Conservation (phyloP, 306 rosid species). For the Fragaria ananassa region DNA sequence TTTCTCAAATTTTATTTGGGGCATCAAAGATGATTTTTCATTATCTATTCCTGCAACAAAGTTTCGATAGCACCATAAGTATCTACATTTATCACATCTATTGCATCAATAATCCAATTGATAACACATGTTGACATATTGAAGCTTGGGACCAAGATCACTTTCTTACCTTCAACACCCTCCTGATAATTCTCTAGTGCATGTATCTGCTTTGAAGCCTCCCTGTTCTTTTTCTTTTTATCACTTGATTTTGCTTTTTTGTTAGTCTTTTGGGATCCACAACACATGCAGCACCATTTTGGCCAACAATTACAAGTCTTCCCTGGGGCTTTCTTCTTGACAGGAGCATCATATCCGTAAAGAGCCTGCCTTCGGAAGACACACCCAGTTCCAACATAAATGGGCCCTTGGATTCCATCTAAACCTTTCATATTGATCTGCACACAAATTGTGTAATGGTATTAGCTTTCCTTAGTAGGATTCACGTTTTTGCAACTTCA, state of each 20-base stretch:
- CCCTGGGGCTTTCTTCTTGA: conserved; percentile 65
- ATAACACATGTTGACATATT: neutral
- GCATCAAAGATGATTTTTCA: conserved; percentile 60
- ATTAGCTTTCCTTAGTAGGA: conserved; percentile 21
- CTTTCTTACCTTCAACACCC: conserved; percentile 63
- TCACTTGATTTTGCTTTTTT: conserved; percentile 47
- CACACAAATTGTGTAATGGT: conserved; percentile 1
- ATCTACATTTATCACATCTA: neutral
- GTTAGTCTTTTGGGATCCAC: conserved; percentile 64
- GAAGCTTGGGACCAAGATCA: conserved; percentile 1
- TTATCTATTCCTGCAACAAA: conserved; percentile 60
- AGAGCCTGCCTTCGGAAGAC: conserved; percentile 95
- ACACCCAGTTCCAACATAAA: conserved; percentile 93
- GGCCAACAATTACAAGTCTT: conserved; percentile 89
- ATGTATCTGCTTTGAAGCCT: conserved; percentile 56
- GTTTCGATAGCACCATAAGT: conserved; percentile 21
- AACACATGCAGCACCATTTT: conserved; percentile 74
- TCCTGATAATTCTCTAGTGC: conserved; percentile 73
- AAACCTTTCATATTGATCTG: conserved; percentile 96
- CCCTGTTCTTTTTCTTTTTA: conserved; percentile 58
- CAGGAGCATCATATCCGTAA: conserved; percentile 87
- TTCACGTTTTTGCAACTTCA: neutral
- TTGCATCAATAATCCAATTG: neutral
- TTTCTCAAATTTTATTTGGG: conserved; percentile 79
- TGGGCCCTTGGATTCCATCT: conserved; percentile 96